These are phyloP conservation scores for Mariannaea sp. DNA, from an alignment of 2,329 filamentous ascomycete genomes.

Conservation along the genomic window DNA sequence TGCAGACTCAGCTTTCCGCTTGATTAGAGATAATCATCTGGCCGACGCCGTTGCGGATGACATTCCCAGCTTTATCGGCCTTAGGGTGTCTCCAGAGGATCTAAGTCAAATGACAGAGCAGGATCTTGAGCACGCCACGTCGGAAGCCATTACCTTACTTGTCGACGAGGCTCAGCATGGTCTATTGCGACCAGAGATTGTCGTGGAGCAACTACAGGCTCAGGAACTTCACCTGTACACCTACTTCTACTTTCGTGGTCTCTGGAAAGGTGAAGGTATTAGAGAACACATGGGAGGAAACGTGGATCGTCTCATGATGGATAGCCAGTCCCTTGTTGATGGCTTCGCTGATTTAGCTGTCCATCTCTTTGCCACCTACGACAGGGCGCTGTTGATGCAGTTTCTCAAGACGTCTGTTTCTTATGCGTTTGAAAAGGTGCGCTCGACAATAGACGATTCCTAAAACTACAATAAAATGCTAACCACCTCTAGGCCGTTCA, in stretches of 20 bases:
- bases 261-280: conserved; percentile 80
- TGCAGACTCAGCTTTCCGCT: conserved; percentile 82
- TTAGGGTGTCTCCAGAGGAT: conserved; percentile 78
- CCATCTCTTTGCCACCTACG: conserved; percentile 82
- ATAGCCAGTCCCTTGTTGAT: conserved; percentile 74
- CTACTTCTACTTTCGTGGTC: conserved; percentile 86
- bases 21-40: conserved; percentile 89
- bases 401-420: conserved; percentile 84
- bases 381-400: conserved; percentile 79
- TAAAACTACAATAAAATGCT: conserved; percentile 9
- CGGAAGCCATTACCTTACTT: conserved; percentile 82
- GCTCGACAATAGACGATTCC: not conserved
- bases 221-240: conserved; percentile 75
- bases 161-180: conserved; percentile 92
- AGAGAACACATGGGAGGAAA: conserved; percentile 58
- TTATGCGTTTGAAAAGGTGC: conserved; percentile 81
- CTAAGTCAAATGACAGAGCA: conserved; percentile 65
- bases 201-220: conserved; percentile 76
- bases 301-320: conserved; percentile 60
- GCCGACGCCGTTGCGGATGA: conserved; percentile 88
- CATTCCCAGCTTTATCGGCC: conserved; percentile 83
- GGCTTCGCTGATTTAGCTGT: conserved; percentile 87
- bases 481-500: conserved; percentile 57
- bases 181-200: conserved; percentile 75
- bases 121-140: conserved; percentile 79